These are phyloP conservation scores for Arachnomyces sp. DNA, from an alignment of 2,329 filamentous ascomycete genomes.

Conservation along the genomic window DNA sequence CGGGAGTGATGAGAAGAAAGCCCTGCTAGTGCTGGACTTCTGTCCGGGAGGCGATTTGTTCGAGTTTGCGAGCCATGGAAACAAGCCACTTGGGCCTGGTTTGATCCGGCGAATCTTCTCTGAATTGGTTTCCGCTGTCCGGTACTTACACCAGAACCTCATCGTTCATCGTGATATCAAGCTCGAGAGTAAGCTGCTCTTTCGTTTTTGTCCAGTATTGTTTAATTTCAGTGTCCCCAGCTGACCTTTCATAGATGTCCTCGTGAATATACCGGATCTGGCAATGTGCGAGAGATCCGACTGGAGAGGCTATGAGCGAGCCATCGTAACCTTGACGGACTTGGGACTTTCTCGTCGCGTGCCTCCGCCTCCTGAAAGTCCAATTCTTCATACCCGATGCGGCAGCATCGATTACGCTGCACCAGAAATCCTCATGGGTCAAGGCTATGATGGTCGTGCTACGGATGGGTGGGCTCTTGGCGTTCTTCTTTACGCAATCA, in stretches of 20 bases:
- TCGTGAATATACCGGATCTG: slow-evolving; percentile 70
- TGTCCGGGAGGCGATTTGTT: slow-evolving; percentile 93
- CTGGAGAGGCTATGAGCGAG: slow-evolving; percentile 69
- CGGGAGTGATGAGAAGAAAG: slow-evolving; percentile 73
- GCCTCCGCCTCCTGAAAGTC: slow-evolving; percentile 62
- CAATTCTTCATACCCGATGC: slow-evolving; percentile 86
- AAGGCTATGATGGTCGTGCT: slow-evolving; percentile 83
- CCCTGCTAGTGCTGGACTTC: slow-evolving; percentile 81
- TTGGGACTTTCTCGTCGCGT: slow-evolving; percentile 83
- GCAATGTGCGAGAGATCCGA: slow-evolving; percentile 61
- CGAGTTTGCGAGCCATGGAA: slow-evolving; percentile 72
- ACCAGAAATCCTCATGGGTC: slow-evolving; percentile 90
- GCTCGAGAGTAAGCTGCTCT: slow-evolving; percentile 69
- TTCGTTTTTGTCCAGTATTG: neutral
- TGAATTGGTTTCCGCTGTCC: slow-evolving; percentile 76
- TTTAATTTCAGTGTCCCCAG: slow-evolving; percentile 4
- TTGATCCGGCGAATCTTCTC: slow-evolving; percentile 74
- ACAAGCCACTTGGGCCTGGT: slow-evolving; percentile 57
- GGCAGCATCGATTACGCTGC: slow-evolving; percentile 96
- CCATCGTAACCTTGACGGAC: slow-evolving; percentile 83
- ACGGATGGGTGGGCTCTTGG: slow-evolving; percentile 95
- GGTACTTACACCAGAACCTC: slow-evolving; percentile 72
- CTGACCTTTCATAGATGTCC: slow-evolving; percentile 57
- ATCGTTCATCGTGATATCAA: slow-evolving; percentile 98
- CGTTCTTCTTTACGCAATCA: slow-evolving; percentile 83